These are phyloP conservation scores for Trichoderma erinaceum DNA, from an alignment of 495 filamentous ascomycete species.

Conservation along the genomic window DNA sequence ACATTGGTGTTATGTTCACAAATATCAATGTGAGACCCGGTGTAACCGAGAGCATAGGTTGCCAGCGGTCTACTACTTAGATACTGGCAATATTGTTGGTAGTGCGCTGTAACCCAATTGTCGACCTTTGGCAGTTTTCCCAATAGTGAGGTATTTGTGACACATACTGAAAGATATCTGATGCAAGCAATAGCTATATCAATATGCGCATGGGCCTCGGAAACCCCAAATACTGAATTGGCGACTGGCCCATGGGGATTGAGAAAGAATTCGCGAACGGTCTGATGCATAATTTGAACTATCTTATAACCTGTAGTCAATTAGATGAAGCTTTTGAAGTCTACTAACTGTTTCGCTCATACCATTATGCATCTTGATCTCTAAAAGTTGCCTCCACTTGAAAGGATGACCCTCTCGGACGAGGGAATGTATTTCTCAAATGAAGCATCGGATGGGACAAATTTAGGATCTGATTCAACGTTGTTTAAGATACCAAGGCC, in stretches of 20 bases:
- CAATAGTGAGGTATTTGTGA: not conserved
- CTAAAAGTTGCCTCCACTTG: not conserved
- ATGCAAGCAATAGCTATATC: not conserved
- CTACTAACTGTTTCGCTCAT: not conserved
- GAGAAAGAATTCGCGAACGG: not conserved
- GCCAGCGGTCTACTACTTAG: not conserved
- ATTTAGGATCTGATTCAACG: not conserved
- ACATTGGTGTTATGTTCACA: not conserved
- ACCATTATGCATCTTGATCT: not conserved
- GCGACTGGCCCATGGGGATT: not conserved
- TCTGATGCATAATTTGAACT: not conserved
- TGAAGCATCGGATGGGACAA: not conserved
- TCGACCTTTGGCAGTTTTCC: not conserved
- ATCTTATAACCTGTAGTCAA: not conserved
- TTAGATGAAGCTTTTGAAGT: not conserved
- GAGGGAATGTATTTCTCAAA: not conserved
- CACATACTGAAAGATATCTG: not conserved
- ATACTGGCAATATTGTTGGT: not conserved
- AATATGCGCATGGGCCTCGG: not conserved
- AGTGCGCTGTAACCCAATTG: not conserved
- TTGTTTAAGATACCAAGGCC: not conserved
- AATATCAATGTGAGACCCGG: not conserved
- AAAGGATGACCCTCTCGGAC: not conserved
- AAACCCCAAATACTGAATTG: not conserved
- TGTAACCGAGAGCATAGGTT: not conserved